A percentile compares a stretch with the other conserved stretches of the same genome.
phyloP scores from a whole-genome alignment of 2,329 filamentous ascomycete genomes.

The Aspergillus pseudotamarii region DNA sequence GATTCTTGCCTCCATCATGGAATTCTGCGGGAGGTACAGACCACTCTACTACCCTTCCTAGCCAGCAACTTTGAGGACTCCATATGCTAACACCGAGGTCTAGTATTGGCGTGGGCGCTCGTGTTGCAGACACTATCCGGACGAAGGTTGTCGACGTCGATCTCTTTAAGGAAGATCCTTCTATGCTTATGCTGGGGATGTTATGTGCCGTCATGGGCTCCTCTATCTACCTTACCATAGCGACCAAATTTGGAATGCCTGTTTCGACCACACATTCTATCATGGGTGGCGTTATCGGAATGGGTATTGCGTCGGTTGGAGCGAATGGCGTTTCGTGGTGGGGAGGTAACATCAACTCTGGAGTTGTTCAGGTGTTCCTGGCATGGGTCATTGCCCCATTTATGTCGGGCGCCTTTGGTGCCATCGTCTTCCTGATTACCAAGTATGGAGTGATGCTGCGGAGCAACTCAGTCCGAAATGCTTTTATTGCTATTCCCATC shows the following conservation, averaged over 20 bases:
- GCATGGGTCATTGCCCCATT: conserved; percentile 25
- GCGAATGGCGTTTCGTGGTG: conserved; percentile 19
- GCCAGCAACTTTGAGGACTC: not conserved
- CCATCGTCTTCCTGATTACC: conserved; percentile 21
- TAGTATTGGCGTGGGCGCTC: conserved; percentile 22
- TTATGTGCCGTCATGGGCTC: conserved; percentile 19
- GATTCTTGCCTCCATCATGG: conserved; percentile 21
- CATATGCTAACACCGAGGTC: not conserved
- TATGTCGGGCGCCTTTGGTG: conserved; percentile 15
- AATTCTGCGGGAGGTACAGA: conserved; percentile 19
- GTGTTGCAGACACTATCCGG: conserved; percentile 22
- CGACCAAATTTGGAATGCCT: conserved; percentile 20
- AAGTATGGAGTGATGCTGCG: conserved; percentile 19
- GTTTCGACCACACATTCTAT: conserved; percentile 25
- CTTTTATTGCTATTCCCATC: conserved; percentile 16
- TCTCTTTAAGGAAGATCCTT: conserved; percentile 10
- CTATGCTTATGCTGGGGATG: conserved; percentile 24
- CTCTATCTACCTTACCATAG: conserved; percentile 20
- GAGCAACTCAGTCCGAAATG: conserved; percentile 15
- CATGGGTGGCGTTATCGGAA: conserved; percentile 23
- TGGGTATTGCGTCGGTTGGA: conserved; percentile 21
- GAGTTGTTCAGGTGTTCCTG: conserved; percentile 24
- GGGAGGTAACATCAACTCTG: conserved; percentile 23
- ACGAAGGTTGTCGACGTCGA: conserved; percentile 21
- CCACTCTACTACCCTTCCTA: not conserved